Evolutionary conservation across 495 filamentous ascomycete species (phyloP), one percentile per base, ranked within the genome.

Genomic region (Staphylotrichum tortipilum): DNA sequence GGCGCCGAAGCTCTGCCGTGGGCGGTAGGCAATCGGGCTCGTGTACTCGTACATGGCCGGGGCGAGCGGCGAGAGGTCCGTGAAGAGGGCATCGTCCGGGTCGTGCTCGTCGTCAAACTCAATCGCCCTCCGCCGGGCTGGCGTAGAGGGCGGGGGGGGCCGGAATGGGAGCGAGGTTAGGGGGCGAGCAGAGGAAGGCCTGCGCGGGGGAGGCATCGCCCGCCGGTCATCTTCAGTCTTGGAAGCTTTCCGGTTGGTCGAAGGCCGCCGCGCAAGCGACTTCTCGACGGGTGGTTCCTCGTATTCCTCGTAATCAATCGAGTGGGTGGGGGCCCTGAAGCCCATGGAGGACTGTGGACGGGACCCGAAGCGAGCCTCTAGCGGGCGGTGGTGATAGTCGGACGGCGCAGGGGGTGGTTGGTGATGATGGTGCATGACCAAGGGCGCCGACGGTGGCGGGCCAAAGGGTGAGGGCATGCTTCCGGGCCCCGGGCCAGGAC

Each of bases 291-390:
- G n/a, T n/a, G n/a, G 35, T 14, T 52, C 44, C n/a, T 67, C 61
- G 40, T 63, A 63, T 7, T 66, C 56, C 1, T 62, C 63, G 23
- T 55, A 67, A 21, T 67, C 63, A 8, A 61, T 39, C 9, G 60
- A 44, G n/a, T n/a, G 10, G 54, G 65, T 7, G 62, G 53, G 15
- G 54, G 58, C 19, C 66, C n/a, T 65, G 38, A 63, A 66, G 23
- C 68, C 69, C 58, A 75, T 70, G 3, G 73, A 63, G 3, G 73
- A 74, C 29, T 63, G 60, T 3, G 70, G 73, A 26, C 71, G 61
- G 6, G 59, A 58, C 21, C 65, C 63, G 40, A 73, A 68, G 18
- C 69, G 67, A 24, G 61, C 44, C 28, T 64, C 57, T 22, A 70
- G 59, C 5, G 57, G 67, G 22, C 46, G 68, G 30, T 56, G 44